phyloP scores from a whole-genome alignment of 108 stramenopile species.

The Ochromonas danica region DNA sequence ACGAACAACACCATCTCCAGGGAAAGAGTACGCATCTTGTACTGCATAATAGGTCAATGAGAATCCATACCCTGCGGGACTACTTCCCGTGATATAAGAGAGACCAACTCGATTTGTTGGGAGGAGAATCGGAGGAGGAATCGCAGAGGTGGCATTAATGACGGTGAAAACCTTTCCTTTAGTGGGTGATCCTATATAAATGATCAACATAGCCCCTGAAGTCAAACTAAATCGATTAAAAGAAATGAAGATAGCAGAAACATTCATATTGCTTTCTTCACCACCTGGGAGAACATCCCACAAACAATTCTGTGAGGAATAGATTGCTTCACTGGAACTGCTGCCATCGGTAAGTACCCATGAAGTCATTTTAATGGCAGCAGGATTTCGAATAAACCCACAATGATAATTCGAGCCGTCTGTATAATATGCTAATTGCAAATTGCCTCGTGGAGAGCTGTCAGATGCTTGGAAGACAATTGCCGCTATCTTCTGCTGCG shows the following conservation, averaged over 20 bases:
- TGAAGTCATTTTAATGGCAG: not conserved
- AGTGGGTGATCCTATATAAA: not conserved
- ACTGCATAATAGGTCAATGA: conserved; percentile 11
- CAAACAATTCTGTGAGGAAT: not conserved
- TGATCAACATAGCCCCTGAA: not conserved
- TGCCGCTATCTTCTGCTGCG: too few relatives aligned
- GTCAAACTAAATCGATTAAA: not conserved
- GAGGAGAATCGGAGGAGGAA: not conserved
- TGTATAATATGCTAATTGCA: conserved; percentile 11
- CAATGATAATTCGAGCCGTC: conserved; percentile 28
- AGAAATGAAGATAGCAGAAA: not conserved
- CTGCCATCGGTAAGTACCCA: conserved; percentile 9
- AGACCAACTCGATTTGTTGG: not conserved
- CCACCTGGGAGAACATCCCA: not conserved
- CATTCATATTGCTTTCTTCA: too few relatives aligned
- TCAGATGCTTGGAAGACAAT: too few relatives aligned
- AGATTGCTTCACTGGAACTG: not conserved
- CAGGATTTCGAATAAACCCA: conserved; percentile 14
- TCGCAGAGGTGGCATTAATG: not conserved
- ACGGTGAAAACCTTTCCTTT: not conserved
- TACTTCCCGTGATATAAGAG: not conserved
- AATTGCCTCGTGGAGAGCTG: too few relatives aligned
- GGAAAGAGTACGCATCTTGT: not conserved
- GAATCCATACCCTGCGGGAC: conserved; percentile 20
- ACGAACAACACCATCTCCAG: conserved; percentile 11